phyloP scores from a whole-genome alignment of 176 grass and related monocot genomes.

The Oryza longistaminata region DNA sequence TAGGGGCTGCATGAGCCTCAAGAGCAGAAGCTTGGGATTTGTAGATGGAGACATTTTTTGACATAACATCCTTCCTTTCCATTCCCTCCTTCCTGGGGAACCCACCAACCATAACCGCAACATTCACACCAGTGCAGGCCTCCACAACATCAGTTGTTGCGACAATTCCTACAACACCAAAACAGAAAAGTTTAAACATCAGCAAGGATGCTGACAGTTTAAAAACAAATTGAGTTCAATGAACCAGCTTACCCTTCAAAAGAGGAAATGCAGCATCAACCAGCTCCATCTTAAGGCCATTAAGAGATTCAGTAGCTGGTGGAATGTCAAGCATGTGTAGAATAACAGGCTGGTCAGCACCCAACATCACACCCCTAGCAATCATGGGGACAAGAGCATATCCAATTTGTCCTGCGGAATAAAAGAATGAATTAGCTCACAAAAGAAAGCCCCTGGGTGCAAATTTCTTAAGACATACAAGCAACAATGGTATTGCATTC shows the following conservation, averaged over 20 bases:
- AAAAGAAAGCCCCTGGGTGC: background rate
- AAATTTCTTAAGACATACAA: background rate
- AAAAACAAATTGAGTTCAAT: background rate
- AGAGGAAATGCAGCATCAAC: slow-evolving; percentile 96
- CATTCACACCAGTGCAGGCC: slow-evolving; percentile 94
- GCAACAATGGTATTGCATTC: background rate
- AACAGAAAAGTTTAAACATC: slow-evolving; percentile 20
- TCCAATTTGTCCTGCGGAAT: slow-evolving; percentile 89
- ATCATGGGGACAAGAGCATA: slow-evolving; percentile 98
- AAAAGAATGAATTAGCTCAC: slow-evolving; percentile 29
- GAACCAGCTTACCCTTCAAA: slow-evolving; percentile 64
- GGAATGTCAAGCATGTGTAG: slow-evolving; percentile 98
- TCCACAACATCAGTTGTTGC: slow-evolving; percentile 91
- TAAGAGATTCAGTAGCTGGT: slow-evolving; percentile 74
- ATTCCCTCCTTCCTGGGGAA: slow-evolving; percentile 98
- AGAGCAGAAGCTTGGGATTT: slow-evolving; percentile 95
- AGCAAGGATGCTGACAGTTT: background rate
- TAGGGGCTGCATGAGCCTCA: slow-evolving; percentile 80
- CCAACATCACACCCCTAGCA: slow-evolving; percentile 92
- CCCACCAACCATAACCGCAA: slow-evolving; percentile 98
- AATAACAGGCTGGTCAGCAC: slow-evolving; percentile 93
- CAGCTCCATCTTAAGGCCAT: slow-evolving; percentile 98
- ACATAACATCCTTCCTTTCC: slow-evolving; percentile 98
- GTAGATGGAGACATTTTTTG: slow-evolving; percentile 99
- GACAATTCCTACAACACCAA: slow-evolving; percentile 74